A percentile compares a stretch with the other conserved stretches of the same genome.
phyloP scores from a whole-genome alignment of 2,329 filamentous ascomycete species.

The Piedraia hortae region DNA sequence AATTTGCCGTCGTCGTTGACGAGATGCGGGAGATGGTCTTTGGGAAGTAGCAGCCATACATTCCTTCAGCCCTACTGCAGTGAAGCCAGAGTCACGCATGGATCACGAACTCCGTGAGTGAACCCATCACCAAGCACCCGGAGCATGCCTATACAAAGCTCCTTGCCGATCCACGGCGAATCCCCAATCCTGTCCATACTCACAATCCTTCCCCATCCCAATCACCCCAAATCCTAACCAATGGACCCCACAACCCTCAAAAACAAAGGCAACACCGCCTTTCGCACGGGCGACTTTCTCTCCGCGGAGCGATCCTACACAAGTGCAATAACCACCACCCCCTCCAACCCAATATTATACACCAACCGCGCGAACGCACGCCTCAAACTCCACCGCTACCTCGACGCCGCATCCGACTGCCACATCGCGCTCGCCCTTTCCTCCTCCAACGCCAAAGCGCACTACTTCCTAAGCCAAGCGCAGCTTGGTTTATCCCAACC shows the following conservation, averaged over 20 bases:
- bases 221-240: too few species aligned
- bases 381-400: slow-evolving; percentile 44
- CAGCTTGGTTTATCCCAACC: slow-evolving; percentile 46
- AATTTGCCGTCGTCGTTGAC: slow-evolving; percentile 28
- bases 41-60: slow-evolving; percentile 9
- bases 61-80: too few species aligned
- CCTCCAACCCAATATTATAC: slow-evolving; percentile 51
- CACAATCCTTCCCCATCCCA: too few species aligned
- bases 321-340: slow-evolving; percentile 47
- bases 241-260: too few species aligned
- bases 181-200: too few species aligned
- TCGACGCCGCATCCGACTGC: slow-evolving; percentile 53
- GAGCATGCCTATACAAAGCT: too few species aligned
- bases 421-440: slow-evolving; percentile 42
- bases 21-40: slow-evolving; percentile 33
- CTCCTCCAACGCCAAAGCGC: slow-evolving; percentile 34
- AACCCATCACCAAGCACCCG: too few species aligned
- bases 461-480: slow-evolving; percentile 33
- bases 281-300: slow-evolving; percentile 34
- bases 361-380: slow-evolving; percentile 73
- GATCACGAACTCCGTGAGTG: too few species aligned
- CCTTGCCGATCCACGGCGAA: too few species aligned
- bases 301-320: slow-evolving; percentile 44
- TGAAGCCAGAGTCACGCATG: too few species aligned
- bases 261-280: slow-evolving; percentile 33